phyloP scores from a whole-genome alignment of 208 protist genomes.

The Vickermania spadyakhi region DNA sequence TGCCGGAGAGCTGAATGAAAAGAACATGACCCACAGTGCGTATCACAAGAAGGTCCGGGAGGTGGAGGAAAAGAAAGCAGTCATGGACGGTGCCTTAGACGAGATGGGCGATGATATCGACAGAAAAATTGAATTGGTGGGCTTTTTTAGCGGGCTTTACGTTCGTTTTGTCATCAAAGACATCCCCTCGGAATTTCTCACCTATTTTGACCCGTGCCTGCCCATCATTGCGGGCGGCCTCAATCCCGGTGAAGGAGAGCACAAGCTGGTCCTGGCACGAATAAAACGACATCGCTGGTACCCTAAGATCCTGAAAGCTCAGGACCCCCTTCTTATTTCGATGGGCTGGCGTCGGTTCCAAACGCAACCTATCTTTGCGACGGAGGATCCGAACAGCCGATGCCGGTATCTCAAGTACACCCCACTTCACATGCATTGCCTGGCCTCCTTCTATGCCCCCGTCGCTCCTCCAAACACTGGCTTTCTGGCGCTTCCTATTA shows the following conservation, averaged over 20 bases:
- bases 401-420: conserved; percentile 99
- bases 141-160: conserved; percentile 94
- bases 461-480: conserved; percentile 95
- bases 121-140: conserved; percentile 82
- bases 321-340: conserved; percentile 98
- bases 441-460: conserved; percentile 97
- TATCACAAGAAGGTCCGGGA: conserved; percentile 66
- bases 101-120: conserved; percentile 74
- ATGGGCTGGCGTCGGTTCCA: conserved; percentile 99
- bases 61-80: conserved; percentile 80
- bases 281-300: conserved; percentile 99
- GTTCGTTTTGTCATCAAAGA: conserved; percentile 92
- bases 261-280: conserved; percentile 90
- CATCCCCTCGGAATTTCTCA: conserved; percentile 95
- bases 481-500: conserved; percentile 89
- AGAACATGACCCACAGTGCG: conserved; percentile 72
- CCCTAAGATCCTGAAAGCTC: conserved; percentile 97
- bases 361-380: conserved; percentile 91
- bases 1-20: conserved; percentile 26
- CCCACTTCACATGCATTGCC: conserved; percentile 98
- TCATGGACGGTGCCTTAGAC: conserved; percentile 69
- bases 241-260: conserved; percentile 90
- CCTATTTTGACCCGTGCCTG: conserved; percentile 78
- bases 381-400: conserved; percentile 95
- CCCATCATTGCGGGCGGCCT: conserved; percentile 95